These are phyloP conservation scores for Fragaria vesca DNA, from an alignment of 306 rosid genomes.

Conservation along the genomic window DNA sequence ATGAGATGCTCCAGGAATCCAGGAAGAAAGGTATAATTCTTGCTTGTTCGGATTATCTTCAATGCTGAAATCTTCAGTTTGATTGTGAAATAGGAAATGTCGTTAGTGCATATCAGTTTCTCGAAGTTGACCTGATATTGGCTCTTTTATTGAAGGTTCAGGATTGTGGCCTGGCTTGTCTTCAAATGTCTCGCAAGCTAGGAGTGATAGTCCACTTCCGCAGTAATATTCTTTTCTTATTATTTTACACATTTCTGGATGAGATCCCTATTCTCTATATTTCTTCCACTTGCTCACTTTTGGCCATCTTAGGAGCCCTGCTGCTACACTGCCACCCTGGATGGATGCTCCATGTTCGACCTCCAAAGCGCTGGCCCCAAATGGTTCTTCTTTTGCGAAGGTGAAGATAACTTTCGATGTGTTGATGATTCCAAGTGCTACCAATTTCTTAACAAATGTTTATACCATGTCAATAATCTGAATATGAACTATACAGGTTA, in stretches of 20 bases:
- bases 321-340: constrained; percentile 31
- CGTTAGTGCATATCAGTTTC: neutral
- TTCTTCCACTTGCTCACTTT: constrained; percentile 6
- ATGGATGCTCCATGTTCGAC: constrained; percentile 21
- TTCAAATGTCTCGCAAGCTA: constrained; percentile 19
- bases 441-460: neutral
- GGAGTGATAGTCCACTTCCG: constrained; percentile 8
- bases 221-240: constrained; percentile 22
- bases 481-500: constrained; percentile 35
- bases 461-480: constrained; percentile 4
- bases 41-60: neutral
- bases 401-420: constrained; percentile 20
- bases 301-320: constrained; percentile 30
- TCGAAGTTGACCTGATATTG: neutral
- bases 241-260: constrained; percentile 14
- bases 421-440: neutral
- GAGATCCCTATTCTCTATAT: neutral
- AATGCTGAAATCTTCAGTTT: neutral
- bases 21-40: constrained; percentile 36
- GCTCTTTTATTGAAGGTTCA: constrained; percentile 27
- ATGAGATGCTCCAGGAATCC: constrained; percentile 27
- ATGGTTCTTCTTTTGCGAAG: constrained; percentile 29
- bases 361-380: constrained; percentile 20
- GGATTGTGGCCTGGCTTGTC: constrained; percentile 45
- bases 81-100: neutral